Evolutionary conservation across 768 basidiomycete genomes (phyloP), one percentile per base, ranked within the genome.

Genomic region (Pulveroboletus ravenelii): DNA sequence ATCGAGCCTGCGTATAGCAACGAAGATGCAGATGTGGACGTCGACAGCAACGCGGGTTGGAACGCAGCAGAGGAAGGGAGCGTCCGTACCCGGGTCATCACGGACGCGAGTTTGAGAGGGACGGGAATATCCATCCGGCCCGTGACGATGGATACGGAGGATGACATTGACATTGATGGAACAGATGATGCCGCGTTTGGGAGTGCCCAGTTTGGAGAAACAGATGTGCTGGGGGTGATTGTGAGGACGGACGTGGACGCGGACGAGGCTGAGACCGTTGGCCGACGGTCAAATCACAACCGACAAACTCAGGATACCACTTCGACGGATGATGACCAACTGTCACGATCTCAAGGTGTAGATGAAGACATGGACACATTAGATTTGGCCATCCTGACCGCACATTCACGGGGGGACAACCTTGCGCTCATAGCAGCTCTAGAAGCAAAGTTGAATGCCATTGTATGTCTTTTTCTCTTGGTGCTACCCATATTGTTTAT

Each of bases 91-190:
- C 68, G 63, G 30, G 67, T 70, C 41, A 71, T 68, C 50, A 67
- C 61, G 41, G 59, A 60, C 31, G 72, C 66, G 18, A 72, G 63
- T 55, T 61, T 68, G 51, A 64, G 67, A 57, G 87, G 86, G 12
- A 78, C 80, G 7, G 89, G 89, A n/a, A 88, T 90, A 62, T 75
- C 80, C 50, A 75, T 81, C 9, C 81, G 85, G 36, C 70, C 69
- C 23, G 64, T 74, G n/a, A 72, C 76, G 15, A 70, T 75, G 52
- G 87, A 89, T 51, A 76, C 87, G 2, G 89, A 92, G 29, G 88
- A 86, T 15, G 89, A 89, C 41, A 74, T 91, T 10, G 89, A 92
- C 50, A 72, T 90, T 10, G 89, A 89, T 50, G 88, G 89, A 3
- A 86, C 87, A 48, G 88, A 89, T 61, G 75, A 81, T 48, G 76